Conservation (phyloP, 768 basidiomycete species). For the Sutorius australiensis region DNA sequence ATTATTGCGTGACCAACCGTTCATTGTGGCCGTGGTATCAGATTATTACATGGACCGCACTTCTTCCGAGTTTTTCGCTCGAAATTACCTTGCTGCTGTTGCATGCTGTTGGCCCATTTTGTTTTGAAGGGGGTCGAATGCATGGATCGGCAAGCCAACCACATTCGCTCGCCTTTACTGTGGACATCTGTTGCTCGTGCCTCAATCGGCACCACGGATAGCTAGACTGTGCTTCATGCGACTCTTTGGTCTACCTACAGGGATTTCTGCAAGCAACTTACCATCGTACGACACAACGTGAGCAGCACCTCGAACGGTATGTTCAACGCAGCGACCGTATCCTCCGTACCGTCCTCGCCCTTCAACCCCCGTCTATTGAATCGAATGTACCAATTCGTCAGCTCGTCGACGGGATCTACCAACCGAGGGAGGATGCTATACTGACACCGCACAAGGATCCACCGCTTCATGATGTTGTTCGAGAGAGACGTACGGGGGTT, state of each 20-base stretch:
- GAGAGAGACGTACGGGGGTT: slow-evolving; percentile 81
- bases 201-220: no score
- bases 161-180: background rate
- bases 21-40: background rate
- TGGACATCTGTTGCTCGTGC: background rate
- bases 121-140: no score
- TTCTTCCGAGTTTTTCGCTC: no score
- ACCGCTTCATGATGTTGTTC: slow-evolving; percentile 95
- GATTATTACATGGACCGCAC: no score
- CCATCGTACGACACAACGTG: slow-evolving; percentile 94
- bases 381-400: slow-evolving; percentile 99
- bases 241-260: background rate
- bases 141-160: background rate
- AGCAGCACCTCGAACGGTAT: slow-evolving; percentile 94
- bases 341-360: slow-evolving; percentile 88
- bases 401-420: slow-evolving; percentile 87
- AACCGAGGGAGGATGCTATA: slow-evolving; percentile 96
- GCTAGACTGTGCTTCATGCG: background rate
- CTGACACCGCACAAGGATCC: slow-evolving; percentile 98
- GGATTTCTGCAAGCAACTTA: slow-evolving; percentile 32
- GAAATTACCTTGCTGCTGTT: background rate
- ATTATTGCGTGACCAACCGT: background rate
- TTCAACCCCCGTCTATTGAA: slow-evolving; percentile 96
- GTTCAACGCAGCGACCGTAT: slow-evolving; percentile 87
- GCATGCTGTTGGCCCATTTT: background rate